Base-by-base conservation (phyloP, 768 basidiomycete species). In the Cantharellus cinnabarinus region DNA sequence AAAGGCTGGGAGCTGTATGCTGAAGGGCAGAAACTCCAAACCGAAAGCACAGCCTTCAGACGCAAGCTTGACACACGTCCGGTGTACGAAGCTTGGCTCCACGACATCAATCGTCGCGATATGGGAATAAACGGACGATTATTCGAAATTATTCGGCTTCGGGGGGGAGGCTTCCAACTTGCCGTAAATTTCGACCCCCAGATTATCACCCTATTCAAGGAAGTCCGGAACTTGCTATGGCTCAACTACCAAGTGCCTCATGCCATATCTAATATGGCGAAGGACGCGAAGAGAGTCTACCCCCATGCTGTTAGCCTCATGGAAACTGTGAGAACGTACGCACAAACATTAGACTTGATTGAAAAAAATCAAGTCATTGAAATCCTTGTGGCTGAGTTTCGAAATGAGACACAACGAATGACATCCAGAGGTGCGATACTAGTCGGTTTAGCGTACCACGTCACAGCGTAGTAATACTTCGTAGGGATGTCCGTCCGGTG, bases 1-100 rank as follows among this genome's bases (percentile, higher is more conserved):
- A 94, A 90, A 70, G 94, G 90, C 4, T 99, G 95, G 94, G 93
- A 97, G 67, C 81, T 90, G 61, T 98, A 99, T 65, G 93, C 94
- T n/a, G 95, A 99, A 66, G 95, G 95, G 3, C 91, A 97, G 70
- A 94, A 91, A 65, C 82, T 99, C 1, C 90, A 97, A 66, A 82
- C 84, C 38, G 95, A 98, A 70, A 84, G 81, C 52, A 73, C 79
- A 3, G 85, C 89, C 0, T 99, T 99, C 78, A 81, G 89, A 52
- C 88, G 87, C 70, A 99, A 98, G 71, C 82, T 98, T 54, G 91
- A 98, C 67, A 95, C 93, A 0, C 77, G 82, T 5, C 87, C 89
- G 0, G 85, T 99, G 5, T 98, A 83, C 68, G 93, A 97, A 0
- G 94, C 94, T 0, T 99, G 95, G 95, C 72, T 97, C 64, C 81